These are phyloP conservation scores for Striga hermonthica DNA, from an alignment of 305 asterid genomes.

Conservation along the genomic window DNA sequence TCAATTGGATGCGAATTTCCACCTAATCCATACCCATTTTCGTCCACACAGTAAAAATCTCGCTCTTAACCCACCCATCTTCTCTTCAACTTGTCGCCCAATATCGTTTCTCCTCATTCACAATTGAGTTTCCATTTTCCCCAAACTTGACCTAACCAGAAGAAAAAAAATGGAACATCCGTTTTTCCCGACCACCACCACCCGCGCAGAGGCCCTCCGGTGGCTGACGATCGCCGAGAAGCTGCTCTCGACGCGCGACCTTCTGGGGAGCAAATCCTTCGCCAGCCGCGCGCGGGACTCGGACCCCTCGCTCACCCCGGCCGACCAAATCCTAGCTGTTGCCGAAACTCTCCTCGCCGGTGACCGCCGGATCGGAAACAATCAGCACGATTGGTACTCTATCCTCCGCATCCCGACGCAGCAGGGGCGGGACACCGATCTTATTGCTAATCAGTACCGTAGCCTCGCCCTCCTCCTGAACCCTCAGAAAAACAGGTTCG, in stretches of 20 bases:
- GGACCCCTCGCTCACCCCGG: constrained; percentile 73
- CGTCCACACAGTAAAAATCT: constrained; percentile 28
- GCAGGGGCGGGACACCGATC: constrained; percentile 64
- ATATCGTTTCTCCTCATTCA: not conserved
- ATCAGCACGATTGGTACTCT: constrained; percentile 68
- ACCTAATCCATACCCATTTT: constrained; percentile 31
- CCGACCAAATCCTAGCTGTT: constrained; percentile 81
- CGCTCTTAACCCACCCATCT: constrained; percentile 9
- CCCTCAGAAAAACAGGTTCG: constrained; percentile 70
- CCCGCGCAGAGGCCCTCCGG: constrained; percentile 80
- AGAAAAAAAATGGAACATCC: constrained; percentile 65
- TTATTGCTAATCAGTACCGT: constrained; percentile 66
- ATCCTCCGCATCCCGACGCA: constrained; percentile 66
- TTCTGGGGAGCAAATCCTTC: constrained; percentile 82
- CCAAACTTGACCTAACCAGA: not conserved
- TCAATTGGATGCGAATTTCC: not conserved
- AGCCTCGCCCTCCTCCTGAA: constrained; percentile 56
- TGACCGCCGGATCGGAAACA: constrained; percentile 72
- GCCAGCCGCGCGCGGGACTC: constrained; percentile 88
- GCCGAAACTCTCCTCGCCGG: constrained; percentile 84
- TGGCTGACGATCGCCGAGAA: constrained; percentile 92
- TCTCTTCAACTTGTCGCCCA: constrained; percentile 1
- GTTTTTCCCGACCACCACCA: constrained; percentile 64
- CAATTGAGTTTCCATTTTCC: not conserved
- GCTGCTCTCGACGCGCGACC: constrained; percentile 78